Conservation (phyloP, 1,284 basidiomycete genomes). For the Naganishia cerealis region DNA sequence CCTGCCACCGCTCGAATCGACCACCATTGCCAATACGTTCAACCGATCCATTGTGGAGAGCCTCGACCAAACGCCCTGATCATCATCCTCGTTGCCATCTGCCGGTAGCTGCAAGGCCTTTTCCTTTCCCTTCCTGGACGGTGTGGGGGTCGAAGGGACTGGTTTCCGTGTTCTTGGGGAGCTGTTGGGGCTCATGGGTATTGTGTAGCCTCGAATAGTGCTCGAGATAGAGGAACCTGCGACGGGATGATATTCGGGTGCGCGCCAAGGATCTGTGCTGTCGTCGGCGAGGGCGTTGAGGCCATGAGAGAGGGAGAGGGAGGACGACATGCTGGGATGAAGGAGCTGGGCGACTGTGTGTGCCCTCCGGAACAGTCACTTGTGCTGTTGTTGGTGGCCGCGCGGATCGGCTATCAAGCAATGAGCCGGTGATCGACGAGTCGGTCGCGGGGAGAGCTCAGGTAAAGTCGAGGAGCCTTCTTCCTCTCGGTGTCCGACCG, state of each 20-base stretch:
- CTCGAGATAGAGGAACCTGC: not conserved
- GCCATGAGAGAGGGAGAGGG: constrained; percentile 8
- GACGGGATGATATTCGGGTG: not conserved
- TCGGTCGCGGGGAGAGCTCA: not conserved
- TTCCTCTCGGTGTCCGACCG: not conserved
- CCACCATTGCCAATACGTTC: constrained; percentile 7
- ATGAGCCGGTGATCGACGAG: not conserved
- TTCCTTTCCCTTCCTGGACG: constrained; percentile 17
- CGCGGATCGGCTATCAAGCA: not conserved
- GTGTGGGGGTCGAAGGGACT: not conserved
- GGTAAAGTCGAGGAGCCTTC: not conserved
- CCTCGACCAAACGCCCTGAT: constrained; percentile 5
- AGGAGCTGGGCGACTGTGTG: no score
- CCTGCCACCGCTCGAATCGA: constrained; percentile 17
- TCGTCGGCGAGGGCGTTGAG: not conserved
- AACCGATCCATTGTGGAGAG: constrained; percentile 13
- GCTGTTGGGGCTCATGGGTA: constrained; percentile 4
- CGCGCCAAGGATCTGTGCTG: constrained; percentile 9
- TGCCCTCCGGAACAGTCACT: not conserved
- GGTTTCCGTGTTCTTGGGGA: not conserved
- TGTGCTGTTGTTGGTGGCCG: not conserved
- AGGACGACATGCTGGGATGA: constrained; percentile 6
- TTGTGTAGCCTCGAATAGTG: not conserved
- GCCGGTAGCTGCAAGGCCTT: not conserved
- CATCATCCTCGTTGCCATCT: not conserved